A percentile compares a stretch with the other conserved stretches of the same genome.
These are phyloP conservation scores for Orbilia ellipsospora DNA, from an alignment of 2,329 filamentous ascomycete species.

Conservation along the genomic window DNA sequence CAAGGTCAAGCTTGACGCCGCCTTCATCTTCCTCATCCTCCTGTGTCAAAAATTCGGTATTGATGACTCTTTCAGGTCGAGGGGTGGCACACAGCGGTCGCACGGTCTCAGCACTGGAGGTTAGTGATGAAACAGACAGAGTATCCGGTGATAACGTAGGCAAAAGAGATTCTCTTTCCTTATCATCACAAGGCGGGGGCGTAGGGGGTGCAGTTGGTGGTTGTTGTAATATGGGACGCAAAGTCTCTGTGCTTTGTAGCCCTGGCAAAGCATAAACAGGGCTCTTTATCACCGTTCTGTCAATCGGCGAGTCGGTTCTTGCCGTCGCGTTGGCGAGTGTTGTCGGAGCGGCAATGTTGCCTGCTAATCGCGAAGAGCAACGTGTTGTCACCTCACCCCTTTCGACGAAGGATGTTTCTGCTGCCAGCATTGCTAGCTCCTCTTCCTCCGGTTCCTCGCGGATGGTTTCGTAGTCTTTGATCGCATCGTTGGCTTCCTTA, in stretches of 20 bases:
- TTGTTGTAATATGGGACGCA: conserved; percentile 42
- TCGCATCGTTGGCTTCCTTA: conserved; percentile 52
- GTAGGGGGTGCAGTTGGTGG: conserved; percentile 51
- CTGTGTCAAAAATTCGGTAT: conserved; percentile 11
- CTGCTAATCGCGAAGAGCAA: conserved; percentile 46
- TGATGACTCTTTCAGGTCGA: conserved; percentile 11
- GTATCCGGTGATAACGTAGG: conserved; percentile 35
- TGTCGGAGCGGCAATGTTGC: conserved; percentile 2
- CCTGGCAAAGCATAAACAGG: conserved; percentile 26
- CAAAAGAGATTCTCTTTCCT: conserved; percentile 12
- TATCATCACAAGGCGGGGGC: conserved; percentile 35
- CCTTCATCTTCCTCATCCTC: conserved; percentile 20
- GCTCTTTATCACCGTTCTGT: conserved; percentile 14
- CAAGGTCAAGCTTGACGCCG: not conserved
- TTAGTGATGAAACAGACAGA: conserved; percentile 49
- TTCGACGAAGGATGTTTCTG: conserved; percentile 24
- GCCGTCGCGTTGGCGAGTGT: conserved; percentile 25
- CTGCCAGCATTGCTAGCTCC: not conserved
- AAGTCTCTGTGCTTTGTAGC: conserved; percentile 35
- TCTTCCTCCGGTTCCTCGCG: conserved; percentile 43
- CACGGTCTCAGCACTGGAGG: conserved; percentile 42
- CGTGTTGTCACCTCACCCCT: conserved; percentile 42
- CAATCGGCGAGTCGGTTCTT: conserved; percentile 12
- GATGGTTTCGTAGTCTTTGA: conserved; percentile 51
- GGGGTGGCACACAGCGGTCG: conserved; percentile 28